Conservation (phyloP, 2,329 filamentous ascomycete genomes). For the Diaporthe destruens region DNA sequence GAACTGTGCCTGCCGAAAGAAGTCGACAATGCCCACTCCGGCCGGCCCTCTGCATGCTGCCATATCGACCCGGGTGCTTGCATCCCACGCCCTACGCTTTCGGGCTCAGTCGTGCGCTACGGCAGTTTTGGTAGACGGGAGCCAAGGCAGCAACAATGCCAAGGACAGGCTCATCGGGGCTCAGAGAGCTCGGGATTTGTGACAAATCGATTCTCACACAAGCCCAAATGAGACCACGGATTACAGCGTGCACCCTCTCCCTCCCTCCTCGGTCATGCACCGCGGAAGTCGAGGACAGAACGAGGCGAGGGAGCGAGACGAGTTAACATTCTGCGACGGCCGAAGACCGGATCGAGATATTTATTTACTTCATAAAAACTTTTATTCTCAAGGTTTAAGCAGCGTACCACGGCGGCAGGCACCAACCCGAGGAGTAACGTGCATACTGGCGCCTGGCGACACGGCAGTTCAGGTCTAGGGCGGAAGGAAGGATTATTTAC, state of each 20-base stretch:
- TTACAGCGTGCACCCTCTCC: not conserved
- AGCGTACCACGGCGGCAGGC: slow-evolving; percentile 20
- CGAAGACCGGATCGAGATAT: slow-evolving; percentile 26
- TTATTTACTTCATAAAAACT: slow-evolving; percentile 28
- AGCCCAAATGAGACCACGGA: not conserved
- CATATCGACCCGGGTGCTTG: slow-evolving; percentile 5
- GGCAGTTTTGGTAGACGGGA: not conserved
- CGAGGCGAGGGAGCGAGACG: slow-evolving; percentile 4
- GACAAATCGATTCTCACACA: not conserved
- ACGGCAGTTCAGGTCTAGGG: not conserved
- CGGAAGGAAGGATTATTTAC: not conserved
- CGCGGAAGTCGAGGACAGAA: not conserved
- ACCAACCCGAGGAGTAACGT: slow-evolving; percentile 9
- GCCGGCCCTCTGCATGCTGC: slow-evolving; percentile 11
- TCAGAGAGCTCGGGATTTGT: not conserved
- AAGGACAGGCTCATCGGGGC: not conserved
- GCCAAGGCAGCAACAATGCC: not conserved
- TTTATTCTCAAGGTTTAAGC: slow-evolving; percentile 16
- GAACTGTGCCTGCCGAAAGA: not conserved
- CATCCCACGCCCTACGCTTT: slow-evolving; percentile 5
- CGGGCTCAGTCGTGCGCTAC: not conserved
- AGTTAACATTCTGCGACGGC: slow-evolving; percentile 12
- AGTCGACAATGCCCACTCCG: not conserved
- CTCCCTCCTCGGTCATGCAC: not conserved
- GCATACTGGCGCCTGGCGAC: slow-evolving; percentile 15